Evolutionary conservation across 768 basidiomycete genomes (phyloP), one percentile per base, ranked within the genome.

Genomic region (Boletus sensibilis): DNA sequence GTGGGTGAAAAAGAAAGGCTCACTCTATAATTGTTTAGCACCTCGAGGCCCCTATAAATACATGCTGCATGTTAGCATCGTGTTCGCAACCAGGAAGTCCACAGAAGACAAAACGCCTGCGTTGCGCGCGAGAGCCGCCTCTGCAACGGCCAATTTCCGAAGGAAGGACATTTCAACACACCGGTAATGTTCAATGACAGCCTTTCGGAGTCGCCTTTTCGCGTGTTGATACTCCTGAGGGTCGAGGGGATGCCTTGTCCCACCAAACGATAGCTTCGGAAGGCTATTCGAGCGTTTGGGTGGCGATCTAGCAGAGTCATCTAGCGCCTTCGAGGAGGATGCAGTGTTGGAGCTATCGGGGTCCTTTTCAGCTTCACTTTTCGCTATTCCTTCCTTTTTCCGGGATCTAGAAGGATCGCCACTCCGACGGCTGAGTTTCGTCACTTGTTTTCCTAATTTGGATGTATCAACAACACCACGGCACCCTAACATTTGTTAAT

Each of bases 1-100:
- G 4, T 6, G 11, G 1, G 23, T 8, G 9, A 8, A 29, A 45
- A 38, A 37, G n/a, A 16, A 52, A 33, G 20, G 5, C 50, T 33
- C 50, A 92, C 92, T 27, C 92, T 81, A 70, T 96, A 98, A 68
- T 96, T 92, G 64, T 93, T 90, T 58, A 98, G 76, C 47, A 89
- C 76, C 68, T 97, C 94, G 39, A 96, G 74, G 11, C 81, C 87
- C 10, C 92, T 89, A 66, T 25, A 23, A 41, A 55, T 25, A 53
- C 2, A 40, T 37, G 45, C 37, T 33, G 21, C 35, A 27, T 42
- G 53, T 65, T 8, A 63, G 58, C 31, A 37, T 38, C 41, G 37
- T 57, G 45, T 52, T 40, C 16, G 13, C 14, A 16, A 43, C 7
- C 45, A 27, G 42, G 9, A 57, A 31, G 18, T 14, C n/a, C 38